Base-by-base conservation (phyloP, 495 filamentous ascomycete genomes). In the Xylaria curta region DNA sequence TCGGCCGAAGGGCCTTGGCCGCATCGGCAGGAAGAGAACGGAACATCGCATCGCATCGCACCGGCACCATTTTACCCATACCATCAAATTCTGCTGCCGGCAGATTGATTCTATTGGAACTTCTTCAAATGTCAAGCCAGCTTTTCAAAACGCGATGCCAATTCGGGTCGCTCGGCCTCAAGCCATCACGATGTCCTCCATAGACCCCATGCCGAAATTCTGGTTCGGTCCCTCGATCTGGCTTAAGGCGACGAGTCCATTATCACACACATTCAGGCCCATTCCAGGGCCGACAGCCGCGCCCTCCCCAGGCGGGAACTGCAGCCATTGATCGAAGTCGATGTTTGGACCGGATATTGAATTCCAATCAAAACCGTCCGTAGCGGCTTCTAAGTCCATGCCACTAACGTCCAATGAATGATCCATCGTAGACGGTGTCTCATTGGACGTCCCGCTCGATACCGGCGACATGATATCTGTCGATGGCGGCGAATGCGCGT, bases 241-340 rank as follows among this genome's bases (percentile, higher is more conserved):
- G 69, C 69, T 64, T 17, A 71, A 31, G 19, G 69, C 59, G 1
- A 71, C 69, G 36, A 71, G 69, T 26, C 62, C 61, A 19, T 71
- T 71, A 56, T 71, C 69, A 6, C 62, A 51, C 36, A 71, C 28
- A 13, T 66, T 71, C 9, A 71, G 42, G 1, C 69, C 62, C 69
- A 71, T 71, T 2, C 69, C 69, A 17, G 69, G 69, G 10, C 61
- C 69, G 6, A 71, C 71, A n/a, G 65, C 66, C 44, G 71, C 67
- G n/a, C 61, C 67, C 47, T 75, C 80, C 17, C 80, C 80, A 58
- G 78, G 74, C 4, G 81, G 81, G 68, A 82, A 85, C 62, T 84
- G 80, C 46, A 85, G 75, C 79, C 80, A 85, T 64, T 84, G 82
- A 46, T 82, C 81, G 60, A 82, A 82, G 73, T 85, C 81, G 54